Percentiles rank a stretch among this genome's conserved stretches.
Conservation (phyloP, 768 basidiomycete genomes). For the Trametes villosa region DNA sequence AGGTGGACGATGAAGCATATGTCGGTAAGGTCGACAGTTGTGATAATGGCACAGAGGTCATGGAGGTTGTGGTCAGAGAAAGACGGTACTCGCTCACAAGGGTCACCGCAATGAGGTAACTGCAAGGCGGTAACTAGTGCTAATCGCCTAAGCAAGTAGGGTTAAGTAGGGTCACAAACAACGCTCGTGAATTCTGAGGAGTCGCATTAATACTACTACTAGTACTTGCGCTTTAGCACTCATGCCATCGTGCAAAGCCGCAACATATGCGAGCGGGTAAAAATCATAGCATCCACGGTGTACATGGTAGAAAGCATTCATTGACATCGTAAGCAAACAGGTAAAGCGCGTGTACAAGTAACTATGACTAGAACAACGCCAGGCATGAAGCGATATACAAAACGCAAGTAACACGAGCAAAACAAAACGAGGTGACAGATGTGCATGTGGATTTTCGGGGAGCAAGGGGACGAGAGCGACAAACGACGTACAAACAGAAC, state of each 20-base stretch:
- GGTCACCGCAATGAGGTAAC: not conserved
- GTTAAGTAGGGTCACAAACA: too few species aligned
- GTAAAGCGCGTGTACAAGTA: not conserved
- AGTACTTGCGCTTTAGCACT: too few species aligned
- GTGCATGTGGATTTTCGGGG: not conserved
- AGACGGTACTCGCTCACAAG: too few species aligned
- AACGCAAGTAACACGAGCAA: not conserved
- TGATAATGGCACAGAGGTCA: constrained; percentile 21
- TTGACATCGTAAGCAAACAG: not conserved
- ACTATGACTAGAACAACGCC: not conserved
- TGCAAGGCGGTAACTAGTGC: too few species aligned
- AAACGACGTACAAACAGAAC: not conserved
- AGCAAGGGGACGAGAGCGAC: not conserved
- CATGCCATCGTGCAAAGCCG: too few species aligned
- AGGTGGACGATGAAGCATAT: constrained; percentile 50
- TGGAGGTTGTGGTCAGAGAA: constrained; percentile 18
- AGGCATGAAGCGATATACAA: not conserved
- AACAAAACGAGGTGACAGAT: not conserved
- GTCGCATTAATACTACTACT: too few species aligned
- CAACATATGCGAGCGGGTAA: too few species aligned
- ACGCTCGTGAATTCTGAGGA: too few species aligned
- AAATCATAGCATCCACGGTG: too few species aligned
- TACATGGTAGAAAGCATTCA: not conserved
- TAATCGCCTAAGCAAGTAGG: too few species aligned
- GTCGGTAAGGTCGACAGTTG: constrained; percentile 44